Evolutionary conservation across 331 rosid genomes (phyloP), one percentile per base, ranked within the genome.

Genomic region (Rosa hybrid): DNA sequence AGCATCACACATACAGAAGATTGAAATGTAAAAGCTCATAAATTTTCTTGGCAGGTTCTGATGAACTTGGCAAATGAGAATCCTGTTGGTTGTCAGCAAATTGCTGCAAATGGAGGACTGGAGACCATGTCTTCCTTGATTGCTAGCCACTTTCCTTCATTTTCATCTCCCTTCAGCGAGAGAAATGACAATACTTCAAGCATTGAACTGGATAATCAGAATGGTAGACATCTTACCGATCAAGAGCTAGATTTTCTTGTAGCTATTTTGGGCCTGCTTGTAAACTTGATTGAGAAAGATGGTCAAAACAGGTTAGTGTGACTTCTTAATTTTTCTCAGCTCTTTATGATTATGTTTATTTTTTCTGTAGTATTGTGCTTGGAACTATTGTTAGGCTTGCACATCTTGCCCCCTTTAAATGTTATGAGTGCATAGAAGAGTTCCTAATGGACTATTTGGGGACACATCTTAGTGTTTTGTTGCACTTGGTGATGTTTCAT

Each of bases 31-130:
- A 1, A 12, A 14, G 68, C 65, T 75, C 42, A 69, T 49, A 63
- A 41, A 65, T 16, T 49, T 84, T 42, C 72, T 78, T 87, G 80
- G 73, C 92, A 96, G 99, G 99, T 91, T 89, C 86, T 96, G 83
- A 96, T 96, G 99, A 93, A 93, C 88, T 87, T 96, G 86, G 94
- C 99, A 18, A 93, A 96, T 81, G 99, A 96, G 81, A 96, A 96
- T 84, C 94, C 92, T 74, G 87, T 88, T 86, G 99, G 99, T 69
- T 96, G 98, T 81, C 87, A 38, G 85, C 97, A 91, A 89, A 96
- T 96, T 85, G 97, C 98, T 81, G 77, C 84, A 38, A 69, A 81
- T 86, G 98, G 98, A 79, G 99, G 99, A 70, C 86, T 96, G 63
- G 99, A 96, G 86, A 86, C 92, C 30, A 93, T 96, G 94, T 87